Evolutionary conservation across 768 basidiomycete genomes (phyloP), one percentile per base, ranked within the genome.

Genomic region (Boletus sp.): DNA sequence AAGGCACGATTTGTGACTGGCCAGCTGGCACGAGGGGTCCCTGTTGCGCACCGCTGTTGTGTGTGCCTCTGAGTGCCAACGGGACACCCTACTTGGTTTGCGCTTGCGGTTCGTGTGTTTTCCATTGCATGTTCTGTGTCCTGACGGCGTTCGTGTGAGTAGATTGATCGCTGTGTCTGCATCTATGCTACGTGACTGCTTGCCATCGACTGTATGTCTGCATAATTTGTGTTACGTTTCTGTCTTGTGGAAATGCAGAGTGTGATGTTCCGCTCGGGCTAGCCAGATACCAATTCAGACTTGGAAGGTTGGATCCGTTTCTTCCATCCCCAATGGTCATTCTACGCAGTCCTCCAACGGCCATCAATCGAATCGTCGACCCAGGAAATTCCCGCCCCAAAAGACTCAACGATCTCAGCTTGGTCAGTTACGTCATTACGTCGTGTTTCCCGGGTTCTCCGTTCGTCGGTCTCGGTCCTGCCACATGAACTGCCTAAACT

Each of bases 11-110:
- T 29, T 46, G 45, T 20, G 45, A 46, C 17, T 46, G 45, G 29
- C 45, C 20, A 1, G 28, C 53, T 36, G 61, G 61, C 28, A 39
- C 61, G 28, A 62, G 55, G 24, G 61, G 59, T 2, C 59, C 36
- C 3, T 62, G 61, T 12, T 62, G 59, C 7, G 9, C 51, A 30
- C 59, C 59, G 3, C n/a, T 61, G 0, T 4, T 62, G 17, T 62
- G 61, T 7, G 47, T 62, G 2, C 52, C 55, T 7, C n/a, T 61
- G 40, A 54, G 56, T 32, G 11, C 40, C 14, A 40, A 52, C 4
- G 40, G 14, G 7, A 11, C 57, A 0, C 63, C 63, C 0, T 63
- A 63, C 49, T 18, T 28, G n/a, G 33, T 64, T 9, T 64, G 63
- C 20, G 58, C 55, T 35, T 40, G 41, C 30, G 15, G 58, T 59